Evolutionary conservation across 2,329 filamentous ascomycete genomes (phyloP).

Genomic region (Pseudocercospora cruenta): DNA sequence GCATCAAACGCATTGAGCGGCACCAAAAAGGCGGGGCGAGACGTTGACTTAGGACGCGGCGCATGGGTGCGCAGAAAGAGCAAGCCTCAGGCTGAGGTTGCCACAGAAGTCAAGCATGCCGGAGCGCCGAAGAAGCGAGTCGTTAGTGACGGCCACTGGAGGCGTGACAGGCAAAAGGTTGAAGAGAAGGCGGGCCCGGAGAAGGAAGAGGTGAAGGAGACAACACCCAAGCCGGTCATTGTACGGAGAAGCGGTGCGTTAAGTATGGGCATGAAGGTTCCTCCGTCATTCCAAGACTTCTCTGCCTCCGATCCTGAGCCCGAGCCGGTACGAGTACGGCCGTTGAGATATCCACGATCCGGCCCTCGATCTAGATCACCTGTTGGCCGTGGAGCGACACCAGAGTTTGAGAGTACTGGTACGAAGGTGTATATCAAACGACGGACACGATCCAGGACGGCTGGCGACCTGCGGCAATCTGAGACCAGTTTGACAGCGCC

Average conservation of each 20-base stretch:
- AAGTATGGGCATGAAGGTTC: slow-evolving; percentile 40
- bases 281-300: slow-evolving; percentile 37
- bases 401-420: slow-evolving; percentile 38
- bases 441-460: slow-evolving; percentile 28
- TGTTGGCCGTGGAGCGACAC: slow-evolving; percentile 29
- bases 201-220: slow-evolving; percentile 30
- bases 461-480: slow-evolving; percentile 28
- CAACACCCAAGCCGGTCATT: slow-evolving; percentile 35
- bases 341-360: slow-evolving; percentile 29
- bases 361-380: slow-evolving; percentile 30
- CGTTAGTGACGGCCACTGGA: slow-evolving; percentile 89
- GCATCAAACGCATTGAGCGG: slow-evolving; percentile 8
- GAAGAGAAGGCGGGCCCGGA: slow-evolving; percentile 28
- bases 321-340: slow-evolving; percentile 29
- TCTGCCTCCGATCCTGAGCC: slow-evolving; percentile 32
- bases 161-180: slow-evolving; percentile 36
- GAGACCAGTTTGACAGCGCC: slow-evolving; percentile 36
- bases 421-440: slow-evolving; percentile 41
- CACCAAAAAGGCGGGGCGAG: slow-evolving; percentile 28
- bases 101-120: slow-evolving; percentile 52
- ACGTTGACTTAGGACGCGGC: slow-evolving; percentile 39
- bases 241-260: slow-evolving; percentile 36
- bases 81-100: slow-evolving; percentile 43
- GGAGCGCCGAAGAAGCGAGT: slow-evolving; percentile 86
- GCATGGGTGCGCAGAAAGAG: slow-evolving; percentile 43